Base-by-base conservation (phyloP, 1,139 yeast genomes). In the Hyphopichia fennica region DNA sequence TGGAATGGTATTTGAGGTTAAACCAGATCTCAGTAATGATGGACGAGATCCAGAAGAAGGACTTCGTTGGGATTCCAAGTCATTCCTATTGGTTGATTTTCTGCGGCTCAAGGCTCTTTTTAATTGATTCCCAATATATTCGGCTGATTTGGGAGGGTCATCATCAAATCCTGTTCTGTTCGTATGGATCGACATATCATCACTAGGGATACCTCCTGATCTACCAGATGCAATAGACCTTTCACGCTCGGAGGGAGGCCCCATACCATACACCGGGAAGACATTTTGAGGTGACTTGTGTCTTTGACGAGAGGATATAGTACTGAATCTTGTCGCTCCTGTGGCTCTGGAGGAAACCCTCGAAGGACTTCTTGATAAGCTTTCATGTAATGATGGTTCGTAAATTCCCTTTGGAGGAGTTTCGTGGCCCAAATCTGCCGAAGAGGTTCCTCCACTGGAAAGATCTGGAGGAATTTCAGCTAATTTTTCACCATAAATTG, bases 201-300 rank as follows among this genome's bases (percentile, higher is more conserved):
- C 47, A 25, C 35, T 40, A 5, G 39, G 51, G 9, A 29, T 30
- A 3, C 38, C 50, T 18, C 40, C 38, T 27, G 40, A 41, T 30
- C 39, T 38, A 0, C 72, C 74, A 6, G 64, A 57, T 2, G 87
- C 89, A 43, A 84, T 81, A 0, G 82, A 67, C 38, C 65, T 63
- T 52, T 84, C 91, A 43, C 77, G 66, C 17, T 60, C 61, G 34
- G 77, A 56, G 2, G 91, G 85, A 7, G 69, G 70, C 0, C 87
- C 89, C 91, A 85, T 84, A 2, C 88, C 93, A 50, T 71, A 70
- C 1, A 86, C 90, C 0, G 95, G 95, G 61, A 85, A 86, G 0
- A 84, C 90, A 47, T 87, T 87, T 28, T 77, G 79, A 2, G 93
- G 95, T 1, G 90, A 82, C 49, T 82, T 18, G 7, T 33, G 27